Conservation (phyloP, 257 asterid genomes). For the Jaltomata sinuosa region DNA sequence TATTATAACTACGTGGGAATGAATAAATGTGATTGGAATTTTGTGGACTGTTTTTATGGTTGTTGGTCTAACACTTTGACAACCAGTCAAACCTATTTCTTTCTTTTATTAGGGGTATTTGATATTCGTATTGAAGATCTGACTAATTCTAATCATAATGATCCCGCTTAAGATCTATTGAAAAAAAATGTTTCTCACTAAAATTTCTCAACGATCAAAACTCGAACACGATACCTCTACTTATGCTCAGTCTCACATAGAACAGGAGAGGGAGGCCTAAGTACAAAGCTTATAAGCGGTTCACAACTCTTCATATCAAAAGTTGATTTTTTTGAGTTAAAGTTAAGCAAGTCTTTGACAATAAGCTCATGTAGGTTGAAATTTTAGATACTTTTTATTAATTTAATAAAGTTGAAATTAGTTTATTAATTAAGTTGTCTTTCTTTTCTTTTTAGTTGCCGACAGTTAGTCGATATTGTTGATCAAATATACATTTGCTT, state of each 20-base stretch:
- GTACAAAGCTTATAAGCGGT: too few species aligned
- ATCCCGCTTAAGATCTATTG: too few species aligned
- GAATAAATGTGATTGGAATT: not conserved
- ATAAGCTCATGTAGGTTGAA: not conserved
- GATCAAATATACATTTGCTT: not conserved
- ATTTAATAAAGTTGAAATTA: not conserved
- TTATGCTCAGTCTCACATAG: too few species aligned
- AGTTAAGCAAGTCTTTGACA: not conserved
- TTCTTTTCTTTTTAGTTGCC: not conserved
- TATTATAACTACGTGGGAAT: not conserved
- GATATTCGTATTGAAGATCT: too few species aligned
- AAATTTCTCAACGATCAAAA: too few species aligned
- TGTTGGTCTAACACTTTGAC: not conserved
- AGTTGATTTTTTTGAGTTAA: too few species aligned
- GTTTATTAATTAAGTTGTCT: not conserved
- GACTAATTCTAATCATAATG: too few species aligned
- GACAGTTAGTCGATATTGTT: not conserved
- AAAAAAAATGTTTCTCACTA: too few species aligned
- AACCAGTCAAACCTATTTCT: not conserved
- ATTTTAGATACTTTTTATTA: not conserved
- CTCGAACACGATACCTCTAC: not conserved
- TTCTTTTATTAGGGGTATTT: too few species aligned
- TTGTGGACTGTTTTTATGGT: not conserved
- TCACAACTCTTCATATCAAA: too few species aligned
- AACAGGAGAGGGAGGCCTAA: too few species aligned